phyloP scores from a whole-genome alignment of 345 rosid genomes.

The Hirschfeldia incana region DNA sequence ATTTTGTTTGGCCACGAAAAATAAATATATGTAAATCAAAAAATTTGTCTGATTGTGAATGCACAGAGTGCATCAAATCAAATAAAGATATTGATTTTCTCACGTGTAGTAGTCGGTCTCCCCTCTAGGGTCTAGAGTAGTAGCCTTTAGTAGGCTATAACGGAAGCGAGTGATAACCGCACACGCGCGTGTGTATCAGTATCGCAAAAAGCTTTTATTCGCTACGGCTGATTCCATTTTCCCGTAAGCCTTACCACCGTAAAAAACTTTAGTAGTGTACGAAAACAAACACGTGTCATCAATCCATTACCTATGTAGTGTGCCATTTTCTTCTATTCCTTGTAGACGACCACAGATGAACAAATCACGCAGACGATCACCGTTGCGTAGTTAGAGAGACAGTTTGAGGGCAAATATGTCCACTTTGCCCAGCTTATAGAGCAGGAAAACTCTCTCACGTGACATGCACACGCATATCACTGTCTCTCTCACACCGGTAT shows the following conservation, averaged over 20 bases:
- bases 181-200: not conserved
- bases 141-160: constrained; percentile 1
- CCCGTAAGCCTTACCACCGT: not conserved
- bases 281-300: not conserved
- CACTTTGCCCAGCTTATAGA: not conserved
- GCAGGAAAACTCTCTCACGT: constrained; percentile 19
- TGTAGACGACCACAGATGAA: not conserved
- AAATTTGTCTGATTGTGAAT: not conserved
- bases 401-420: constrained; percentile 34
- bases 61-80: not conserved
- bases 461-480: constrained; percentile 17
- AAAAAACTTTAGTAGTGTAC: not conserved
- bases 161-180: not conserved
- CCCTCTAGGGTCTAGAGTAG: not conserved
- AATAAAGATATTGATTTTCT: not conserved
- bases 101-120: not conserved
- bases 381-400: not conserved
- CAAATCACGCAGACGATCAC: not conserved
- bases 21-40: not conserved
- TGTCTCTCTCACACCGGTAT: not conserved
- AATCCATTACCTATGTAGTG: not conserved
- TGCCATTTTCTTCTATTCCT: not conserved
- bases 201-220: not conserved
- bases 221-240: not conserved
- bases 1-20: not conserved